Conservation (phyloP, 2,329 filamentous ascomycete species). For the Aureobasidium melanogenum region DNA sequence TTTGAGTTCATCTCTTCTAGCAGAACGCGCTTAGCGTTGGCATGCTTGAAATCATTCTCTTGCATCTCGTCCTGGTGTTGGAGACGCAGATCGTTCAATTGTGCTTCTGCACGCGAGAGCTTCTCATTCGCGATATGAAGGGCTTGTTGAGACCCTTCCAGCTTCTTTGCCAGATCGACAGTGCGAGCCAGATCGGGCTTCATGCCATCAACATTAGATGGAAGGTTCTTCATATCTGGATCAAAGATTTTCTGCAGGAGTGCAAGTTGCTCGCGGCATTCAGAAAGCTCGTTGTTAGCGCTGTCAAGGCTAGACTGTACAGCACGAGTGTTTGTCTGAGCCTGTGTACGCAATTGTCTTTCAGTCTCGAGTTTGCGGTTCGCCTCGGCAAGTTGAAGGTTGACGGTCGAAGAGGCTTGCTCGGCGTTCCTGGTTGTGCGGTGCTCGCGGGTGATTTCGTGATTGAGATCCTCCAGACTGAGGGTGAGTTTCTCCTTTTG, state of each 20-base stretch:
- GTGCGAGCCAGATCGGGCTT: constrained; percentile 58
- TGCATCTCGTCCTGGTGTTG: constrained; percentile 63
- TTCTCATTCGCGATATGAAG: constrained; percentile 75
- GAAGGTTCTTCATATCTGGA: constrained; percentile 54
- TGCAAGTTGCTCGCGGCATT: constrained; percentile 71
- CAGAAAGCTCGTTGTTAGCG: constrained; percentile 70
- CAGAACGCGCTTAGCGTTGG: constrained; percentile 60
- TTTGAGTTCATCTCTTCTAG: constrained; percentile 84
- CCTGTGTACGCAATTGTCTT: constrained; percentile 72
- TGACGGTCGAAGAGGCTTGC: constrained; percentile 71
- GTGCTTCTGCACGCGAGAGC: constrained; percentile 70
- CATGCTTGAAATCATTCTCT: constrained; percentile 53
- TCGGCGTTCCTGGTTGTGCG: constrained; percentile 85
- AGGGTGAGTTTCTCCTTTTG: constrained; percentile 87
- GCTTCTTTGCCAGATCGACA: constrained; percentile 72
- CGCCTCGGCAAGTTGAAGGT: constrained; percentile 75
- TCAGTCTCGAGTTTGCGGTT: constrained; percentile 89
- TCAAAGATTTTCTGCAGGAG: constrained; percentile 81
- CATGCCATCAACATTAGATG: constrained; percentile 52
- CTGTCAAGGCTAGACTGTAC: constrained; percentile 71
- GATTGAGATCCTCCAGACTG: constrained; percentile 81
- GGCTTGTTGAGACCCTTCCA: constrained; percentile 83
- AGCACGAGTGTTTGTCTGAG: constrained; percentile 74
- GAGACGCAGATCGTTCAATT: constrained; percentile 68
- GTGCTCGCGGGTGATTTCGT: constrained; percentile 82